phyloP scores from a whole-genome alignment of 768 basidiomycete genomes.

The Pholiota molesta region DNA sequence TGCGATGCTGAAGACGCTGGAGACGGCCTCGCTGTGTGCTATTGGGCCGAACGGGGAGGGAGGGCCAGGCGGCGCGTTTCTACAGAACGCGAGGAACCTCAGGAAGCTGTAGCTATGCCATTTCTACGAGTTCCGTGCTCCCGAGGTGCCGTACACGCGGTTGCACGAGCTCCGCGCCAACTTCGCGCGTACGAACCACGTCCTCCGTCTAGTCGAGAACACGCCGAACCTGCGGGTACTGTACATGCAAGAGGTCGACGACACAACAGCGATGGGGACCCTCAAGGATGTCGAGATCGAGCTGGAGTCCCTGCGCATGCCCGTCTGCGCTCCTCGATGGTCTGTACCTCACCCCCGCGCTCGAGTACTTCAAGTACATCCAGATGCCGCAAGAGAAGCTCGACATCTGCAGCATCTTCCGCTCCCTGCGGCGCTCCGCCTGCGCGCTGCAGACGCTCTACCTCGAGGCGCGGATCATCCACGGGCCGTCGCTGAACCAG shows the following conservation, averaged over 20 bases:
- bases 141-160: neutral
- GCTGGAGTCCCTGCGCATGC: neutral
- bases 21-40: neutral
- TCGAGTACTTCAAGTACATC: neutral
- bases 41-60: neutral
- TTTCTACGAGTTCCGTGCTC: neutral
- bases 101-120: neutral
- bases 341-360: neutral
- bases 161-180: neutral
- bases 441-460: neutral
- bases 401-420: neutral
- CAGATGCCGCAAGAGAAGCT: neutral
- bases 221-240: neutral
- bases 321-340: neutral
- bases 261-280: neutral
- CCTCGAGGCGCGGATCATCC: neutral
- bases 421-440: neutral
- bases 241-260: neutral
- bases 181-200: neutral
- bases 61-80: neutral
- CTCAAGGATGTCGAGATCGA: neutral
- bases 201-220: neutral
- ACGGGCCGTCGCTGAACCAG: neutral
- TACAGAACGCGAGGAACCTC: neutral
- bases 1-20: neutral